Base-by-base conservation (phyloP, 2,329 filamentous ascomycete genomes). In the Pseudogymnoascus sp. region DNA sequence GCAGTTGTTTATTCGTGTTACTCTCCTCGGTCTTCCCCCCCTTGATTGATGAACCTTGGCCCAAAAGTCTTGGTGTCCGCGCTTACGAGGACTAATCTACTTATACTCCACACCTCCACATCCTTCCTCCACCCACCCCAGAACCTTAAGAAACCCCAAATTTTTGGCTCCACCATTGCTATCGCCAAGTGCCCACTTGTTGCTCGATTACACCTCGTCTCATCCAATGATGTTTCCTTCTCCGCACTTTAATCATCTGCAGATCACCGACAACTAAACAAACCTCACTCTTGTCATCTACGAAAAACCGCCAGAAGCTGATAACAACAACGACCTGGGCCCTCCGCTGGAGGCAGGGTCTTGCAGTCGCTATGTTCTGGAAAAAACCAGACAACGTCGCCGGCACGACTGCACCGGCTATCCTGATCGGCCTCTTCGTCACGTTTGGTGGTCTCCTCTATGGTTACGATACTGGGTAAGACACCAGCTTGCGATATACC, bases 331-430 rank as follows among this genome's bases (percentile, higher is more conserved):
- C 49, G 49, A 56, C 49, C 16, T 56, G 49, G 49, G 49, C 49
- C 49, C 49, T 56, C 49, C 49, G 49, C 28, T 56, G 49, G 49
- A 56, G 49, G 49, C 28, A 56, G 49, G 49, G 49, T 56, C 49
- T 56, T 56, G 49, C 23, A 12, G 49, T 56, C 49, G 49, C 16
- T n/a, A 56, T 56, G 49, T 34, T 56, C 49, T 88, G 85, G 85
- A 86, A 85, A 70, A 90, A 89, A 79, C 88, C 88, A 75, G 84
- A 88, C 77, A 88, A 88, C 81, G 86, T 89, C 75, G 84, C 87
- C 73, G 88, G 88, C 75, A 88, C 86, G 71, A 86, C 88, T 72
- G 86, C 85, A 74, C 86, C 85, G 69, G 86, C 86, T 71, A 88
- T 89, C 75, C 85, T 89, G 82, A 83, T 89, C 75, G 86, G 86